Evolutionary conservation across 106 monocot species (phyloP).

Genomic region (Phalaenopsis aphrodite): DNA sequence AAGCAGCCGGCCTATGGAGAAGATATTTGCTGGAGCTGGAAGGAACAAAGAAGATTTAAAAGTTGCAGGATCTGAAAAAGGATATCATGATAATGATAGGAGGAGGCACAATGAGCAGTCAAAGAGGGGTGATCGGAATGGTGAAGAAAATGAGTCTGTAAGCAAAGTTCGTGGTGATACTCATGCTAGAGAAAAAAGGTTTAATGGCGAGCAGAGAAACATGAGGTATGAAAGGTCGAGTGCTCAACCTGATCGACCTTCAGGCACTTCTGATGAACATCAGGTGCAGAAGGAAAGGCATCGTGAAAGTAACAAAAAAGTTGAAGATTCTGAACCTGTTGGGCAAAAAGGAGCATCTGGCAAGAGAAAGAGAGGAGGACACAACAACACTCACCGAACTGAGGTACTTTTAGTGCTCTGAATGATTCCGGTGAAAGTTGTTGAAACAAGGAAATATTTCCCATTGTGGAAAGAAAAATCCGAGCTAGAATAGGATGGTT

Average conservation of each 20-base stretch:
- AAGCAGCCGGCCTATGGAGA: slow-evolving; percentile 26
- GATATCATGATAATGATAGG: slow-evolving; percentile 30
- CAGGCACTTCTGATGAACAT: slow-evolving; percentile 23
- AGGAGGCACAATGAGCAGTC: slow-evolving; percentile 29
- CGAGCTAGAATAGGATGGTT: background rate
- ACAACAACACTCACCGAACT: slow-evolving; percentile 18
- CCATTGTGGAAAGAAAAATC: background rate
- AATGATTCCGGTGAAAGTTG: background rate
- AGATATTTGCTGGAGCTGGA: slow-evolving; percentile 26
- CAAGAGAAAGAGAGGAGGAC: slow-evolving; percentile 58
- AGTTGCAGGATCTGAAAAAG: slow-evolving; percentile 31
- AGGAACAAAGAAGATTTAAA: slow-evolving; percentile 46
- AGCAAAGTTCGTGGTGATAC: slow-evolving; percentile 35
- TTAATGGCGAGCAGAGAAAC: slow-evolving; percentile 24
- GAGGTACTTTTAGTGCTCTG: slow-evolving; percentile 12
- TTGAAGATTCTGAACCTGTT: slow-evolving; percentile 27
- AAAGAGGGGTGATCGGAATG: slow-evolving; percentile 27
- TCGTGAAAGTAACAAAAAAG: slow-evolving; percentile 42
- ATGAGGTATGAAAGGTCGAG: slow-evolving; percentile 41
- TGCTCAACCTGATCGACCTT: slow-evolving; percentile 17
- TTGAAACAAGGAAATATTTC: background rate
- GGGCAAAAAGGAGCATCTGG: slow-evolving; percentile 14
- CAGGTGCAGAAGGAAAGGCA: slow-evolving; percentile 33
- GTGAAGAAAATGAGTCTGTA: slow-evolving; percentile 23
- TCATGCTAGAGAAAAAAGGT: slow-evolving; percentile 30